Evolutionary conservation across 2,329 filamentous ascomycete genomes (phyloP).

Genomic region (Penicillium psychrosexuale): DNA sequence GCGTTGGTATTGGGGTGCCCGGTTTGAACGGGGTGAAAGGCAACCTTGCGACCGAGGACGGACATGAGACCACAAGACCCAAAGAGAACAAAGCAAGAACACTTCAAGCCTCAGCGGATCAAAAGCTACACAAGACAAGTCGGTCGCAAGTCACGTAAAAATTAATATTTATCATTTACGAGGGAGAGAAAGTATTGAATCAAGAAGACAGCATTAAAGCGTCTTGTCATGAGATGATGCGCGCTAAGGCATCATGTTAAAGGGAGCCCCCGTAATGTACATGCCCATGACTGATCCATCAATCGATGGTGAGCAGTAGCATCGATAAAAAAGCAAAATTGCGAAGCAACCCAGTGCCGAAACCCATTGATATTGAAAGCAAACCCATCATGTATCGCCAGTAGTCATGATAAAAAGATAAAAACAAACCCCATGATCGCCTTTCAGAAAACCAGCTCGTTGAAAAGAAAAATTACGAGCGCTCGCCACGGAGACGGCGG

Average conservation of each 20-base stretch:
- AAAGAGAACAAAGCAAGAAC: background rate
- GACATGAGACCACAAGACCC: too few species aligned
- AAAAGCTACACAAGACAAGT: background rate
- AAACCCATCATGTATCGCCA: constrained; percentile 47
- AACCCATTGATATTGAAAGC: constrained; percentile 41
- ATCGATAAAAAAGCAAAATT: constrained; percentile 32
- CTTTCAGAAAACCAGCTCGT: constrained; percentile 33
- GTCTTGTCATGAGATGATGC: constrained; percentile 36
- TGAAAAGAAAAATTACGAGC: constrained; percentile 59
- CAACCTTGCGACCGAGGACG: background rate
- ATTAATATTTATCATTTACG: background rate
- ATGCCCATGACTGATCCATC: constrained; percentile 35
- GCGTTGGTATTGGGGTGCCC: too few species aligned
- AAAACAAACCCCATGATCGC: constrained; percentile 41
- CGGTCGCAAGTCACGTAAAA: background rate
- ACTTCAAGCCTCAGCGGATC: background rate
- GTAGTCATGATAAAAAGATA: constrained; percentile 39
- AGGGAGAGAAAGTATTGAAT: constrained; percentile 16
- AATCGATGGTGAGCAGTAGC: constrained; percentile 28
- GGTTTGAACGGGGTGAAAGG: too few species aligned
- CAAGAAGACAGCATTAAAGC: constrained; percentile 32
- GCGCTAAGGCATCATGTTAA: constrained; percentile 29
- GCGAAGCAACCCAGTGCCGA: constrained; percentile 38
- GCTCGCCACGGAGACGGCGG: constrained; percentile 89
- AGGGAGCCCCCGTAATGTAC: constrained; percentile 35